phyloP scores from a whole-genome alignment of 1,139 yeast species.

The Scheffersomyces quercinus region DNA sequence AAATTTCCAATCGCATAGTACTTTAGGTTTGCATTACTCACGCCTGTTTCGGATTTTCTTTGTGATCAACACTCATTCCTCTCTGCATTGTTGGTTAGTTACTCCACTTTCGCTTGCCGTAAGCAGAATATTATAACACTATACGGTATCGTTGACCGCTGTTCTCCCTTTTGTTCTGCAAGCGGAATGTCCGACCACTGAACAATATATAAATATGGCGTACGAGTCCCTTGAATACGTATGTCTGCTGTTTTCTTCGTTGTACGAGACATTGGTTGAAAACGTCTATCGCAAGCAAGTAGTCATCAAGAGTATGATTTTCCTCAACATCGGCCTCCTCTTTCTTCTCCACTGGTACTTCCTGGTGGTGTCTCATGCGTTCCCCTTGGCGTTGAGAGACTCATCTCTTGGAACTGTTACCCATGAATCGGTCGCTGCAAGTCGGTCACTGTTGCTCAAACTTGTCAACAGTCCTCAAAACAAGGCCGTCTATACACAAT shows the following conservation, averaged over 20 bases:
- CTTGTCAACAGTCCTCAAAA: slow-evolving; percentile 15
- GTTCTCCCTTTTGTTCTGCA: too few species aligned
- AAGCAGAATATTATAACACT: too few species aligned
- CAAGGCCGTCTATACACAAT: slow-evolving; percentile 28
- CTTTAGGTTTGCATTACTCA: too few species aligned
- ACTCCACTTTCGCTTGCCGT: too few species aligned
- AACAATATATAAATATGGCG: too few species aligned
- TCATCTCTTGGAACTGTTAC: neutral
- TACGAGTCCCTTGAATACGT: too few species aligned
- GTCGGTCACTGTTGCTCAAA: slow-evolving; percentile 1
- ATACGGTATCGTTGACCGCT: too few species aligned
- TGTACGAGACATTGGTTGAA: neutral
- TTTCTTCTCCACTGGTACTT: slow-evolving; percentile 5
- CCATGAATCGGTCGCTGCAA: slow-evolving; percentile 1
- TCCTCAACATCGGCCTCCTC: slow-evolving; percentile 2
- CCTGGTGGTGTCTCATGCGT: slow-evolving; percentile 2
- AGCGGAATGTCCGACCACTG: too few species aligned
- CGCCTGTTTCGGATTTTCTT: too few species aligned
- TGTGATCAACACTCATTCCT: too few species aligned
- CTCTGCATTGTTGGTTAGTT: too few species aligned
- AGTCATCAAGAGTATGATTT: slow-evolving; percentile 3
- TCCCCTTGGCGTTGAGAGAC: slow-evolving; percentile 4
- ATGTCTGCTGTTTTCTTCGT: neutral
- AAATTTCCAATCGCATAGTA: too few species aligned
- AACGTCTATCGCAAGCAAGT: neutral